Evolutionary conservation across 1,284 basidiomycete species (phyloP), one percentile per base, ranked within the genome.

Genomic region (Tilletia setariae): DNA sequence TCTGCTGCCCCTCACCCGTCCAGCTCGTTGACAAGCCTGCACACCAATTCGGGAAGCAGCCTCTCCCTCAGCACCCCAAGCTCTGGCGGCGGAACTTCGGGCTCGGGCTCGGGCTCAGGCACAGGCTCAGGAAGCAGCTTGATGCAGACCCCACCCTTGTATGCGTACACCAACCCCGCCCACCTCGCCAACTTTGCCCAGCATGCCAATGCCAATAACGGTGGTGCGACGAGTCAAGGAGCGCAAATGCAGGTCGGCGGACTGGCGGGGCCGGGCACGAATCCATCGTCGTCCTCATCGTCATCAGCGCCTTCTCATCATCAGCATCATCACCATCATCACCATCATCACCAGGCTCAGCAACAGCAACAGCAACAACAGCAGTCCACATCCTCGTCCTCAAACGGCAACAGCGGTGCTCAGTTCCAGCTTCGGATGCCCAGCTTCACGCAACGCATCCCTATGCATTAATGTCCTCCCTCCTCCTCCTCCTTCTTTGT

Each of bases 381-480:
- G 49, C 28, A 59, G 53, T 6, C 53, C 25, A 21, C 47, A 23
- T 19, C 53, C 4, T 59, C 53, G 53, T 23, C 53, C 13, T 30
- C 53, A 9, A 30, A 8, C 23, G 16, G 13, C n/a, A 30, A 30
- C 23, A 30, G 53, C 53, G 53, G 23, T 23, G 53, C 25, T 6
- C 53, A 21, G 7, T 59, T 59, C 53, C 25, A 21, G 9, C 53
- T 59, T 30, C 25, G 32, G 53, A 21, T 59, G 53, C 53, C 53
- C 9, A 59, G 53, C 53, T 59, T 59, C 28, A 59, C 53, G 8
- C 53, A 59, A 30, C 53, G 53, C 28, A 59, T 59, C 28, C 8
- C 53, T 21, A 16, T 59, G 25, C 53, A 59, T 9, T 59, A 30
- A 30, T 11, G 23, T 59, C 53, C 21, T 9, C 7, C 53, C 28